Conservation (phyloP, 257 asterid species). For the Solanum lycopersicoides region DNA sequence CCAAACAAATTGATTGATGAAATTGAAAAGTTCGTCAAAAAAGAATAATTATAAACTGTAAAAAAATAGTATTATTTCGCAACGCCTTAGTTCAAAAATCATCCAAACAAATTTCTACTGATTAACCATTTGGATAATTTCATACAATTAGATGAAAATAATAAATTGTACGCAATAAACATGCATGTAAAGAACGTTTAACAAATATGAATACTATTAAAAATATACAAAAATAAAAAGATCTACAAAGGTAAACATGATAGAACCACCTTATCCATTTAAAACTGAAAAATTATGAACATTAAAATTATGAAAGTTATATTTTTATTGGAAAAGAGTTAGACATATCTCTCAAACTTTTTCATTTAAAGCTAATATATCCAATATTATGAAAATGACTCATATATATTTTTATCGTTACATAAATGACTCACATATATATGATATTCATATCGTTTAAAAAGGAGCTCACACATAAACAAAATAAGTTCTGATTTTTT, state of each 20-base stretch:
- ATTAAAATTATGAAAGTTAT: neutral
- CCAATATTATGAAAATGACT: neutral
- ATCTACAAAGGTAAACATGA: too few relatives aligned
- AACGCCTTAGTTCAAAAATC: neutral
- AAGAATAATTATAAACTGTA: neutral
- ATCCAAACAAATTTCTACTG: neutral
- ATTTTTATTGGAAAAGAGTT: neutral
- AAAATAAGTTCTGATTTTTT: too few relatives aligned
- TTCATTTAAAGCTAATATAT: too few relatives aligned
- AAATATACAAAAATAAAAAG: neutral
- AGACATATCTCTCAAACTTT: neutral
- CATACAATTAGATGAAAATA: neutral
- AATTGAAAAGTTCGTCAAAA: neutral
- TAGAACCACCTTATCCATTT: too few relatives aligned
- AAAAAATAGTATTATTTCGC: neutral
- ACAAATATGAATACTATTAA: neutral
- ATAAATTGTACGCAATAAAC: neutral
- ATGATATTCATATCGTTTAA: rapidly evolving
- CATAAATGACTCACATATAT: too few relatives aligned
- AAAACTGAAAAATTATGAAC: too few relatives aligned
- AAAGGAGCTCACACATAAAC: too few relatives aligned
- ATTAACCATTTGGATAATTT: neutral
- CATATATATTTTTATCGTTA: too few relatives aligned
- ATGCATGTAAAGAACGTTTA: neutral
- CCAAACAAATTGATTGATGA: neutral